Evolutionary conservation across 352 stramenopile genomes (phyloP).

Genomic region (Blastocystis sp.): DNA sequence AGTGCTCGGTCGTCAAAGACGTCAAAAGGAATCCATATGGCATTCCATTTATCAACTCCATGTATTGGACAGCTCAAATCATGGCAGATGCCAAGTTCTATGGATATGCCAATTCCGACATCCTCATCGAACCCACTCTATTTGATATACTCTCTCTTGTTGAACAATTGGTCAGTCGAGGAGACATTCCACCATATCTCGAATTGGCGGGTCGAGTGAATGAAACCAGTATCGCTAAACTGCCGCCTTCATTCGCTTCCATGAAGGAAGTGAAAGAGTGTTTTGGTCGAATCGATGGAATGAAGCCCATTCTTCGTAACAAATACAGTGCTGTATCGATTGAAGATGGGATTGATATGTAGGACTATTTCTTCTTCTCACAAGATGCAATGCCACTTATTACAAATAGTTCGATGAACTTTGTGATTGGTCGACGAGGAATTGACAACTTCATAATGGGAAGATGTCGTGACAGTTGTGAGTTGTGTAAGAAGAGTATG

Average conservation of each 20-base stretch:
- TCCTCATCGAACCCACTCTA: conserved; percentile 5
- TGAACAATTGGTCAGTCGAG: not conserved
- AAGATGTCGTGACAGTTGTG: not conserved
- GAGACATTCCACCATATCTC: not conserved
- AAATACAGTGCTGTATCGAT: not conserved
- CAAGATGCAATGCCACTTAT: not conserved
- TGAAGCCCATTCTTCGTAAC: not conserved
- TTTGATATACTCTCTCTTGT: conserved; percentile 14
- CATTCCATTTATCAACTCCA: not conserved
- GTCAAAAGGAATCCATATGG: conserved; percentile 14
- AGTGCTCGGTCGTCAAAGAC: not conserved
- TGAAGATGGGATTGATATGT: not conserved
- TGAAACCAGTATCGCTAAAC: not conserved
- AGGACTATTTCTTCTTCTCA: conserved; percentile 61
- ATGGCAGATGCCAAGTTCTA: conserved; percentile 20
- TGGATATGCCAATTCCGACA: conserved; percentile 44
- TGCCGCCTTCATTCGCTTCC: not conserved
- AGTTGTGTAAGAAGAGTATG: not conserved
- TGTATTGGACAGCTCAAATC: not conserved
- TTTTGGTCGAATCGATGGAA: not conserved
- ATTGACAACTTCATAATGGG: not conserved
- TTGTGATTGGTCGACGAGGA: not conserved
- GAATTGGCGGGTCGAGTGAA: conserved; percentile 22
- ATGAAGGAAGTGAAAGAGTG: not conserved
- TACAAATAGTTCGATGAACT: not conserved